A percentile compares a stretch with the other conserved stretches of the same genome.
Conservation (phyloP, 306 rosid species). For the Cercis canadensis region DNA sequence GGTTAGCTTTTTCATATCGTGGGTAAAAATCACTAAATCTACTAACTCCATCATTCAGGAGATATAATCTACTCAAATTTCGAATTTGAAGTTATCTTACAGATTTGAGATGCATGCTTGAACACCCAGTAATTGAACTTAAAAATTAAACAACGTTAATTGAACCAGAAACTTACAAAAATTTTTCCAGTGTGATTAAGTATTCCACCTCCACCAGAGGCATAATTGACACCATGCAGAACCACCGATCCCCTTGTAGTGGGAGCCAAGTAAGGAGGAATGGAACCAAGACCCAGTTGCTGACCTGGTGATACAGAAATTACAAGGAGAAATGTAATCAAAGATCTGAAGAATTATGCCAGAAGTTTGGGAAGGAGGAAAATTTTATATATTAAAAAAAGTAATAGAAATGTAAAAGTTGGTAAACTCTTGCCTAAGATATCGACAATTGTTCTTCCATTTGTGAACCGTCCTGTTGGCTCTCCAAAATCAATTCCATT, state of each 20-base stretch:
- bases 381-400: background rate
- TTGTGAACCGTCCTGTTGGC: conserved; percentile 80
- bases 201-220: conserved; percentile 80
- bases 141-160: background rate
- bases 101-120: background rate
- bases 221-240: conserved; percentile 76
- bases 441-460: conserved; percentile 72
- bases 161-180: conserved; percentile 54
- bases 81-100: too few species aligned
- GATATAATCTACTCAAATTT: too few species aligned
- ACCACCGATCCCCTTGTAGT: conserved; percentile 55
- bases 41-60: too few species aligned
- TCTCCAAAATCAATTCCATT: conserved; percentile 72
- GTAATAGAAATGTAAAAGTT: background rate
- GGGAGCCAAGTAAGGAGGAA: conserved; percentile 74
- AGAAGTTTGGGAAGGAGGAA: too few species aligned
- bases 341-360: background rate
- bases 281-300: conserved; percentile 50
- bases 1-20: too few species aligned
- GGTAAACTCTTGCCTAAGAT: conserved; percentile 57
- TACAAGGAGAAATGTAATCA: background rate
- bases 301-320: conserved; percentile 49
- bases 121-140: background rate
- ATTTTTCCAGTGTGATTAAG: conserved; percentile 62
- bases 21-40: background rate